phyloP scores from a whole-genome alignment of 2,329 filamentous ascomycete species.

The Aaosphaeria pasadenensis region DNA sequence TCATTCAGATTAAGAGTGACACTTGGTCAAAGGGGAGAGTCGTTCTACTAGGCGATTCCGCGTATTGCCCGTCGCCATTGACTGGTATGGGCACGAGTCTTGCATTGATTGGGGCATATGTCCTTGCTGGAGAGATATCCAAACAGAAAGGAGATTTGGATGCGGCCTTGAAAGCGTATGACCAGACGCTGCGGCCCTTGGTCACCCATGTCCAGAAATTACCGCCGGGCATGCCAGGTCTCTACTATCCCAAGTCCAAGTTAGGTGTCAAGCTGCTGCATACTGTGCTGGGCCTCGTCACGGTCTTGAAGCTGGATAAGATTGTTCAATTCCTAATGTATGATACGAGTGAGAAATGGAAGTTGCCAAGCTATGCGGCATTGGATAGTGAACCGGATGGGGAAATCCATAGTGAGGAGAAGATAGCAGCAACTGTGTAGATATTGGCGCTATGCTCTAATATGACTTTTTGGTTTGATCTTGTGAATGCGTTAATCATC shows the following conservation, averaged over 20 bases:
- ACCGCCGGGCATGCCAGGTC: constrained; percentile 16
- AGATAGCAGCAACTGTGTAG: too few species aligned
- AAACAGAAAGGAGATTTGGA: constrained; percentile 1
- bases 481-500: too few species aligned
- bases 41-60: constrained; percentile 55
- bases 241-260: constrained; percentile 16
- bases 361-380: too few species aligned
- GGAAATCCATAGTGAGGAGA: too few species aligned
- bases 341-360: too few species aligned
- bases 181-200: constrained; percentile 18
- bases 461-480: too few species aligned
- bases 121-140: constrained; percentile 17
- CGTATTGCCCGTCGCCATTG: constrained; percentile 47
- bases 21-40: constrained; percentile 48
- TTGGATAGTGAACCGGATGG: too few species aligned
- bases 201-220: constrained; percentile 25
- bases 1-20: constrained; percentile 46
- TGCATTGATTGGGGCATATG: constrained; percentile 37
- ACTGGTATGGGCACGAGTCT: constrained; percentile 54
- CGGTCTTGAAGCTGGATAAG: too few species aligned
- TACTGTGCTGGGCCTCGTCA: background rate
- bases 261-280: constrained; percentile 8
- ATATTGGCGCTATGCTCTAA: too few species aligned
- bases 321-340: too few species aligned
- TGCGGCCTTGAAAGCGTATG: constrained; percentile 19